Evolutionary conservation across 163 green algal species (phyloP), one percentile per base, ranked within the genome.

Genomic region (Picocystis sp.): DNA sequence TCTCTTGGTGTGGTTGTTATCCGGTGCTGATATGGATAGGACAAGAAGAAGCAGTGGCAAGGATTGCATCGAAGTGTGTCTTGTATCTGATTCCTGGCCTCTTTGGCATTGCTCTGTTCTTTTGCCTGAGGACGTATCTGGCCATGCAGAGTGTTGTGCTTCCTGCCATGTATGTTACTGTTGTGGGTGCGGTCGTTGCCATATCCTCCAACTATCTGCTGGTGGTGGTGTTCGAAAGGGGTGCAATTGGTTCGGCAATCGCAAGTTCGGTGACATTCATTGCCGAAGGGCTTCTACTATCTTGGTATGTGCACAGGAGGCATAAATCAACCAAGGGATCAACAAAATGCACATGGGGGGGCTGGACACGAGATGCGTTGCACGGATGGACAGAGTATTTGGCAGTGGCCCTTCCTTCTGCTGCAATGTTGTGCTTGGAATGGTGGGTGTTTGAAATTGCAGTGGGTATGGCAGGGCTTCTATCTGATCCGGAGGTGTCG

Each of bases 351-450:
- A 83, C 71, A 2, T 82, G 73, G 72, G 44, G 29, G 23, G 52
- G 74, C 34, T 60, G 58, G 46, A 34, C 51, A 54, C 43, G 42
- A 33, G 22, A 43, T 15, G 53, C 65, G 11, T 55, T 73, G 8
- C 10, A 22, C 1, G 62, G 60, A 11, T 80, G 71, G 73, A 53
- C 45, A 0, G 55, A 62, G 21, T 76, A 73, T 62, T 57, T 68
- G 34, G 35, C 21, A 2, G 65, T 65, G 34, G 73, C 62, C 5
- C 38, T 65, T 22, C 71, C 71, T 1, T 57, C 60, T 2, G 73
- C 73, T 0, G 60, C 58, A 24, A 76, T 78, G 68, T 66, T 81
- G 2, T 77, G 61, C 33, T 50, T 74, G 29, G 71, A 77, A 45
- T 79, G 71, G 71, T 66, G 58, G 62, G 50, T 55, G 14, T 73